Base-by-base conservation (phyloP, 768 basidiomycete species). In the Crepidotus variabilis region DNA sequence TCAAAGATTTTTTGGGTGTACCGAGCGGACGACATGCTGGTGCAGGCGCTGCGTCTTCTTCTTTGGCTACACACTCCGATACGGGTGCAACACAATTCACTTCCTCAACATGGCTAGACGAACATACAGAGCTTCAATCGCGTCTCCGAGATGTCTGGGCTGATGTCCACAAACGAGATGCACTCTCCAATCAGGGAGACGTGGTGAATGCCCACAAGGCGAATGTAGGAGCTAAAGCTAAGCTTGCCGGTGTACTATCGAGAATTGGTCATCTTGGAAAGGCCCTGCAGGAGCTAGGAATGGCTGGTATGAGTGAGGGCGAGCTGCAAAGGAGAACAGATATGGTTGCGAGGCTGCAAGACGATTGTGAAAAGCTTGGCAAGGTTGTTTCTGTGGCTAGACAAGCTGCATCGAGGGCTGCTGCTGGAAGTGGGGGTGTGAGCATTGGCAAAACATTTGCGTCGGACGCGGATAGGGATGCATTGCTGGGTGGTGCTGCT, bases 321-420 rank as follows among this genome's bases (percentile, higher is more conserved):
- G 96, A 98, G 77, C 76, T 93, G 64, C 87, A 89, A 72, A 76
- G 96, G 55, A 78, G 96, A 59, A 87, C 87, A 58, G 95, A 94
- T 65, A 87, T 97, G 86, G 85, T 94, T 51, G 89, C 87, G 54
- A 79, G 88, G 57, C 75, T 98, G 62, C 88, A 90, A 71, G 93
- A 94, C 67, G 95, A 98, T 68, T 88, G 91, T 74, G 90, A 90
- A 75, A 91, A 88, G 75, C 76, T 97, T 56, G 83, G 84, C 36
- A 85, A 84, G 77, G 91, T 96, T 79, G 87, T 93, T 43, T 88
- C 90, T 33, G 83, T 90, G 47, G 87, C 82, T 28, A 81, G 82
- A 57, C 83, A 82, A 63, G 76, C 71, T 23, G 76, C 77, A 43
- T 77, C 80, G 55, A 62, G 66, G 39, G 59, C 66, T 52, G 59